Percentiles rank a stretch among this genome's conserved stretches.
These are phyloP conservation scores for Blepharisma japonicum DNA, from an alignment of 73 alveolate species.

Conservation along the genomic window DNA sequence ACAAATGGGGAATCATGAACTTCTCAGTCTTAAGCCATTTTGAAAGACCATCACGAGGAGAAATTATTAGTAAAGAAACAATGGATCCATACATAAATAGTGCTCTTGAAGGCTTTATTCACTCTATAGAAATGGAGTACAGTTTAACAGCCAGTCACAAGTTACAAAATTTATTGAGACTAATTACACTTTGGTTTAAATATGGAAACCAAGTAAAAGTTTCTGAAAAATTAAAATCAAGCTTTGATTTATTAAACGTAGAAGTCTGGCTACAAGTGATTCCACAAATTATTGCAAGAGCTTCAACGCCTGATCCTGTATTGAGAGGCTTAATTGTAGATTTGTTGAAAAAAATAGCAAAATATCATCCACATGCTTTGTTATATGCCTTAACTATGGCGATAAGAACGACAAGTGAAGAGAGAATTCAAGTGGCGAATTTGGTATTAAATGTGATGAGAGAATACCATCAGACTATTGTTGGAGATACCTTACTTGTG, in stretches of 20 bases:
- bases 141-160: conserved; percentile 36
- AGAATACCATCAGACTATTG: conserved; percentile 68
- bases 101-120: conserved; percentile 36
- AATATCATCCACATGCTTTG: conserved; percentile 87
- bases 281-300: conserved; percentile 96
- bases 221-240: conserved; percentile 69
- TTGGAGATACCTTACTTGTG: conserved; percentile 80
- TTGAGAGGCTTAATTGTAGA: conserved; percentile 72
- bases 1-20: conserved; percentile 75
- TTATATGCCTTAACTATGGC: conserved; percentile 93
- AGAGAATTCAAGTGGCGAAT: conserved; percentile 86
- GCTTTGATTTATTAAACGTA: conserved; percentile 74
- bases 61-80: background rate
- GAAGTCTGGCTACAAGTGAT: conserved; percentile 95
- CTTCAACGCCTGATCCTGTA: conserved; percentile 73
- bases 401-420: conserved; percentile 76
- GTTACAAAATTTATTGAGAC: conserved; percentile 81
- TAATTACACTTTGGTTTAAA: conserved; percentile 60
- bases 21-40: conserved; percentile 59
- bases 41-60: conserved; percentile 4
- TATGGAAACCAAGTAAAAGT: conserved; percentile 86
- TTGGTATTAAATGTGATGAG: conserved; percentile 76
- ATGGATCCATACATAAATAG: background rate
- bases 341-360: conserved; percentile 78
- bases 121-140: conserved; percentile 40